Conservation (phyloP, 257 asterid species). For the Echites panduratus region DNA sequence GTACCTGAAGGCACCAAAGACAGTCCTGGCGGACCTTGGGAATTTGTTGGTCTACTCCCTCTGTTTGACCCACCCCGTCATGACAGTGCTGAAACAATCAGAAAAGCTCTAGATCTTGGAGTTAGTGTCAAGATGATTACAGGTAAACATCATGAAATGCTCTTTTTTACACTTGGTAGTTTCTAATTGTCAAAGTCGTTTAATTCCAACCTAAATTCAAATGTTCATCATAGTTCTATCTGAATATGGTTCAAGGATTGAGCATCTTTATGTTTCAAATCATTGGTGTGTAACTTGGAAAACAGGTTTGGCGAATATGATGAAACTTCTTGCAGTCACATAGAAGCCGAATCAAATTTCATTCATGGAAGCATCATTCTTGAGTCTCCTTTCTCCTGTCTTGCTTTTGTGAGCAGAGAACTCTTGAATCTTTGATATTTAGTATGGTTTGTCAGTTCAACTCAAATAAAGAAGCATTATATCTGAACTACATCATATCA, state of each 20-base stretch:
- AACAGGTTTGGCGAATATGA: neutral
- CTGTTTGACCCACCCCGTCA: conserved; percentile 70
- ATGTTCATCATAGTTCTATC: neutral
- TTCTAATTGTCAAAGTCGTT: neutral
- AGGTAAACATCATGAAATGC: conserved; percentile 22
- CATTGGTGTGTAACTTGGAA: neutral
- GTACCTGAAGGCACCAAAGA: conserved; percentile 53
- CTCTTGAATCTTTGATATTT: neutral
- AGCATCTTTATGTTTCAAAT: neutral
- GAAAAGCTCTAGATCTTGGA: conserved; percentile 62
- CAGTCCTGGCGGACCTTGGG: conserved; percentile 58
- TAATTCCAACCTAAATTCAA: neutral
- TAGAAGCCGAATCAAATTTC: neutral
- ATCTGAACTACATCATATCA: neutral
- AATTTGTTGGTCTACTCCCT: conserved; percentile 66
- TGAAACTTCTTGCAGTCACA: neutral
- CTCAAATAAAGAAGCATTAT: neutral
- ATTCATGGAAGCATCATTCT: neutral
- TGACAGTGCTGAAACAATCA: conserved; percentile 62
- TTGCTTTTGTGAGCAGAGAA: conserved; percentile 2
- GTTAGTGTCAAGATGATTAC: conserved; percentile 70
- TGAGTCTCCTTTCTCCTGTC: neutral
- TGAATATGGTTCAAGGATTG: neutral
- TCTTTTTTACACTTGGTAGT: neutral
- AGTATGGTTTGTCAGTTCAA: neutral